These are phyloP conservation scores for Fusarium sp. DNA, from an alignment of 2,329 filamentous ascomycete species.

Conservation along the genomic window DNA sequence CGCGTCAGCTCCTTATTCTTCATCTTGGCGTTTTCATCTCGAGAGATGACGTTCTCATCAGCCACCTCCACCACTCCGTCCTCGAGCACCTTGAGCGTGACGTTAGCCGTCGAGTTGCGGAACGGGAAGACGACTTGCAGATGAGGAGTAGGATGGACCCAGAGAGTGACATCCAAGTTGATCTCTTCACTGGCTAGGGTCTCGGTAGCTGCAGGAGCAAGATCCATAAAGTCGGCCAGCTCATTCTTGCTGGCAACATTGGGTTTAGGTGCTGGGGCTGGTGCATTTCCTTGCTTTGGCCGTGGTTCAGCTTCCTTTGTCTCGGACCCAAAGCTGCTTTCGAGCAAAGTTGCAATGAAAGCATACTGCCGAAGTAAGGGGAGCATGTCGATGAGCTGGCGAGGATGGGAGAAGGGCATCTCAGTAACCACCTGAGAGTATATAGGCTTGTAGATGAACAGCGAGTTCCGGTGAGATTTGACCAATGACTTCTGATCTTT, in stretches of 20 bases:
- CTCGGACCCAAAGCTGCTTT: constrained; percentile 63
- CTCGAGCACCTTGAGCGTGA: constrained; percentile 65
- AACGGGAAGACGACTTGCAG: constrained; percentile 65
- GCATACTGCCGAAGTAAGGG: constrained; percentile 79
- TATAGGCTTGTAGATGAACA: constrained; percentile 76
- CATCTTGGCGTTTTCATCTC: constrained; percentile 37
- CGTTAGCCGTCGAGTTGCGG: constrained; percentile 55
- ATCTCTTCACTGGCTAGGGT: constrained; percentile 29
- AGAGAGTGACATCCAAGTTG: constrained; percentile 62
- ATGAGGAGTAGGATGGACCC: constrained; percentile 57
- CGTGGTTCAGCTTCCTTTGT: constrained; percentile 36
- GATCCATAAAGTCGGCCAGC: constrained; percentile 46
- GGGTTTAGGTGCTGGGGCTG: constrained; percentile 4
- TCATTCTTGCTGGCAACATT: constrained; percentile 46
- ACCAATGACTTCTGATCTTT: constrained; percentile 43
- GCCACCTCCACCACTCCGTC: constrained; percentile 66
- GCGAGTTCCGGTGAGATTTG: constrained; percentile 62
- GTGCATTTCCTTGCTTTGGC: constrained; percentile 6
- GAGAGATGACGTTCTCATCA: constrained; percentile 60
- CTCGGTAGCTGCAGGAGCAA: neutral
- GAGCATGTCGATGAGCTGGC: constrained; percentile 76
- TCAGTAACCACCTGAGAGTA: constrained; percentile 72
- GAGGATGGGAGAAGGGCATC: constrained; percentile 78
- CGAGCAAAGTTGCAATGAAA: constrained; percentile 69
- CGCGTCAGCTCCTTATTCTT: constrained; percentile 51